Evolutionary conservation across 805 yeast genomes (phyloP).

Genomic region (Ogataea ramenticola): DNA sequence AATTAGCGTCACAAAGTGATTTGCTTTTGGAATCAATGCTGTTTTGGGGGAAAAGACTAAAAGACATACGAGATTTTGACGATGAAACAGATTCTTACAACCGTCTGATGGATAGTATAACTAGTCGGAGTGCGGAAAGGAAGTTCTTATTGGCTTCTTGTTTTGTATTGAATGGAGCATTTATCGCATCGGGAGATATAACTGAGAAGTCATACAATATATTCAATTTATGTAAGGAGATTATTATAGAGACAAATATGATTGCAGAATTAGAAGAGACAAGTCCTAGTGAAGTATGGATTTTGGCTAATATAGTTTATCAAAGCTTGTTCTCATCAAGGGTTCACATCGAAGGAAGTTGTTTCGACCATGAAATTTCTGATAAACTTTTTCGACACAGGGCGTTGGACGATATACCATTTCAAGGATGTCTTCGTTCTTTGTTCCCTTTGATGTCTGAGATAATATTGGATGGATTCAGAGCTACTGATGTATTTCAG

Average conservation of each 20-base stretch:
- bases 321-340: background rate
- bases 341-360: background rate
- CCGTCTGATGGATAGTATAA: background rate
- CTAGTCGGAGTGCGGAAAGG: background rate
- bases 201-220: background rate
- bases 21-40: background rate
- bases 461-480: background rate
- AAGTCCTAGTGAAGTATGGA: background rate
- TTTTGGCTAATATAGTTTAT: background rate
- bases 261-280: background rate
- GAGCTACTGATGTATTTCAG: background rate
- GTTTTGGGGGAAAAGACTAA: background rate
- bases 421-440: slow-evolving; percentile 1
- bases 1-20: background rate
- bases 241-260: background rate
- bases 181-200: background rate
- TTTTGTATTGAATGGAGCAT: background rate
- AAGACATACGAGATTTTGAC: background rate
- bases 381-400: background rate
- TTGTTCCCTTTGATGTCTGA: background rate
- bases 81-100: background rate
- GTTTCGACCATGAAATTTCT: background rate
- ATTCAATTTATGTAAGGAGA: background rate
- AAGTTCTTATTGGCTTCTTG: background rate
- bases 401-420: background rate